Evolutionary conservation across 441 rosid species (phyloP), one percentile per base, ranked within the genome.

Genomic region (Cnidoscolus chayamansa): DNA sequence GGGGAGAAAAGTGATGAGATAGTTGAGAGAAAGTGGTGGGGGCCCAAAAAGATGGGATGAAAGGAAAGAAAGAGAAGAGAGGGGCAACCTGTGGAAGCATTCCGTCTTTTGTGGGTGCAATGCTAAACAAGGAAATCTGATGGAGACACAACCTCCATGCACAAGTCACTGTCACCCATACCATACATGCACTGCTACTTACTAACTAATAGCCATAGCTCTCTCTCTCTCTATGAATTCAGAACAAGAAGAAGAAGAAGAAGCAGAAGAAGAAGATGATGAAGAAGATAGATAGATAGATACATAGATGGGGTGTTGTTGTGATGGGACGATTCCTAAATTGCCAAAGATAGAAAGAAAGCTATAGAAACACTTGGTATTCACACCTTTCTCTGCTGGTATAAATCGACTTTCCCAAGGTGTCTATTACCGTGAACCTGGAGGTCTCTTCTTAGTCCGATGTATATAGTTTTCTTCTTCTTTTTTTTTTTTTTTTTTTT

Each of bases 71-170:
- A 80, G 86, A 81, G 84, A 80, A 81, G 81, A 82, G 70, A 84
- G 73, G 73, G 81, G 84, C 77, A 82, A 74, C 68, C 79, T 81
- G 84, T 72, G 74, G 50, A 68, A 40, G 77, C 77, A 56, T 74
- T 81, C 94, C 90, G 79, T 84, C 86, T 82, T 86, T 88, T 84
- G 90, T 88, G 94, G 89, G 88, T 89, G 88, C 86, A 86, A 84
- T 85, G 89, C 87, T 86, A 87, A 87, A 84, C 68, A 75, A 55
- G 90, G 98, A 79, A 89, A 86, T 9, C 45, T 83, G 93, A 90
- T 73, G 79, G 76, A 43, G 94, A 92, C 92, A 58, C 72, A 78
- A 74, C 85, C 80, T 67, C 57, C 55, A 75, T 72, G 79, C 93
- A 81, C 76, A 80, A 72, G 80, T 77, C 80, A 69, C 43, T 40